Percentiles rank a stretch among this genome's conserved stretches.
Evolutionary conservation across 2,329 filamentous ascomycete genomes (phyloP).

Genomic region (Xylaria hypoxylon): DNA sequence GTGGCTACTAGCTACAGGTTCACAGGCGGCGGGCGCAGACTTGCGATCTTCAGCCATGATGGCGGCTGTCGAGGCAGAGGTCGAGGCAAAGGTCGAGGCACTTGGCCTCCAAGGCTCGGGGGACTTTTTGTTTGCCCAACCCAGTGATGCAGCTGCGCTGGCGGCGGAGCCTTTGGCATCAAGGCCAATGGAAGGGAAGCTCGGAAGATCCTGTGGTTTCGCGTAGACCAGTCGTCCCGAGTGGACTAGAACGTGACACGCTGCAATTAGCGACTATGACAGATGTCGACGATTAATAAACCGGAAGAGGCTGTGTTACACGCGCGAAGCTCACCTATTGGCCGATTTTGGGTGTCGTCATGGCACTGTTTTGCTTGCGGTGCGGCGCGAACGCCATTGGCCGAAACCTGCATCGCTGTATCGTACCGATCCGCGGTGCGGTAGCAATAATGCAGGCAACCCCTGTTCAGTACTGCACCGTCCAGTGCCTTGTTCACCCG

Average conservation of each 20-base stretch:
- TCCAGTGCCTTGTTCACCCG: slow-evolving; percentile 14
- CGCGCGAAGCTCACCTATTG: slow-evolving; percentile 43
- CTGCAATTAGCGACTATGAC: slow-evolving; percentile 17
- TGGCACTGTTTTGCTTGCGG: slow-evolving; percentile 41
- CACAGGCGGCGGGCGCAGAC: slow-evolving; percentile 58
- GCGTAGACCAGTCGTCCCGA: slow-evolving; percentile 47
- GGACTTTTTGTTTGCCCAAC: slow-evolving; percentile 75
- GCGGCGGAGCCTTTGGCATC: slow-evolving; percentile 70
- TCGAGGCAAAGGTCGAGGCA: slow-evolving; percentile 66
- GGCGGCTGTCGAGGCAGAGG: slow-evolving; percentile 60
- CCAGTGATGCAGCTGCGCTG: slow-evolving; percentile 78
- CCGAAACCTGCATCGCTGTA: slow-evolving; percentile 33
- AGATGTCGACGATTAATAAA: slow-evolving; percentile 12
- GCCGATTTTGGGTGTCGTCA: slow-evolving; percentile 44
- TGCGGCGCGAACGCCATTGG: slow-evolving; percentile 36
- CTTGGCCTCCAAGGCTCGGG: slow-evolving; percentile 75
- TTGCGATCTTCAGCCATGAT: slow-evolving; percentile 37
- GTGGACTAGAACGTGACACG: slow-evolving; percentile 39
- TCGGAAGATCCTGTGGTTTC: slow-evolving; percentile 77
- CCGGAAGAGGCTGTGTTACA: slow-evolving; percentile 25
- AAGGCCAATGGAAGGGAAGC: slow-evolving; percentile 76
- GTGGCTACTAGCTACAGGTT: slow-evolving; percentile 71
- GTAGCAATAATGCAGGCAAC: slow-evolving; percentile 28
- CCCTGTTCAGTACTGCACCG: slow-evolving; percentile 8
- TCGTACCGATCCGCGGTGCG: slow-evolving; percentile 19